A percentile compares a stretch with the other conserved stretches of the same genome.
These are phyloP conservation scores for Cladosporium sphaerospermum DNA, from an alignment of 2,329 filamentous ascomycete species.

Conservation along the genomic window DNA sequence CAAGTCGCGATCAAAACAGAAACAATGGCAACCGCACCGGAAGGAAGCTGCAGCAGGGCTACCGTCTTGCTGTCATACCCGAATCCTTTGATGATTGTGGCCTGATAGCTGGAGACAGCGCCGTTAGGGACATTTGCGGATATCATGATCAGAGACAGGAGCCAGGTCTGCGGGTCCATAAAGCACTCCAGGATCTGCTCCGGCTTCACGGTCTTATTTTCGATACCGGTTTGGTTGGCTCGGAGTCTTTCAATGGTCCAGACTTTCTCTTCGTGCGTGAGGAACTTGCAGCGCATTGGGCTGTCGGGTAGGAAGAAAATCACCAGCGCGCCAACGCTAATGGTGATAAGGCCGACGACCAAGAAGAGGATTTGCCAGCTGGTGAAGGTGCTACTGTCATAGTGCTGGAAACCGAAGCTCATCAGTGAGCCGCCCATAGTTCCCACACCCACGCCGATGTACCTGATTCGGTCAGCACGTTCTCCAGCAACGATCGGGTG, in stretches of 20 bases:
- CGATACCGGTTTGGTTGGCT: conserved; percentile 39
- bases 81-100: conserved; percentile 34
- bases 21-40: conserved; percentile 49
- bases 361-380: conserved; percentile 23
- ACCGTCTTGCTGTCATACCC: conserved; percentile 29
- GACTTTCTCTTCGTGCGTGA: conserved; percentile 48
- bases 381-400: conserved; percentile 8
- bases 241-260: conserved; percentile 42
- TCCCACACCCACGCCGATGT: conserved; percentile 68
- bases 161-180: conserved; percentile 53
- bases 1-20: conserved; percentile 26
- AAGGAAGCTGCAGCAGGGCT: conserved; percentile 46
- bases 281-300: conserved; percentile 65
- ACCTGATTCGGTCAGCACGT: conserved; percentile 25
- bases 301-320: conserved; percentile 35
- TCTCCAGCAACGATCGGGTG: not conserved
- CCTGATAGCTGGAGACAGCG: conserved; percentile 34
- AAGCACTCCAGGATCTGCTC: conserved; percentile 52
- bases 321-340: conserved; percentile 13
- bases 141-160: conserved; percentile 32
- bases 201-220: conserved; percentile 42
- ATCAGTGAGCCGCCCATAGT: conserved; percentile 65
- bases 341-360: conserved; percentile 17
- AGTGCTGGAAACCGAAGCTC: conserved; percentile 43
- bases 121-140: conserved; percentile 35